Evolutionary conservation across 2,329 filamentous ascomycete genomes (phyloP).

Genomic region (Ophiocordyceps camponoti-rufipedis): DNA sequence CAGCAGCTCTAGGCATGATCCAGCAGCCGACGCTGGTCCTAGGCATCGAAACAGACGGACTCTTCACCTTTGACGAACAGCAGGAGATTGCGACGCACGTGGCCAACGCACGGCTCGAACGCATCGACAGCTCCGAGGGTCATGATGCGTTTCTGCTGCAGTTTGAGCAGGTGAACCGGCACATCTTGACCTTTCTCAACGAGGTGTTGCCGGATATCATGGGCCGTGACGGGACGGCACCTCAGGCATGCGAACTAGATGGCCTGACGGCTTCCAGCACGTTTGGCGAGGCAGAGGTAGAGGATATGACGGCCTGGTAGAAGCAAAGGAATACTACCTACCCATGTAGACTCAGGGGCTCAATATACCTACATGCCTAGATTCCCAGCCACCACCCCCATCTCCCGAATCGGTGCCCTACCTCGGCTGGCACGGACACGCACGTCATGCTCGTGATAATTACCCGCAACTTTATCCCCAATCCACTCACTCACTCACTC

Average conservation of each 20-base stretch:
- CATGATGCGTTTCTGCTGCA: slow-evolving; percentile 94
- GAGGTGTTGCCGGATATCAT: slow-evolving; percentile 81
- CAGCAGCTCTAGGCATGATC: slow-evolving; percentile 62
- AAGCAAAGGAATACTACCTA: too few species aligned
- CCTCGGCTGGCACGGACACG: too few species aligned
- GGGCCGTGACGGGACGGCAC: slow-evolving; percentile 35
- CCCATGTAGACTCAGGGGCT: too few species aligned
- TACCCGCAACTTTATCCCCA: too few species aligned
- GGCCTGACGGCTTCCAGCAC: slow-evolving; percentile 70
- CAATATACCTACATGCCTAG: too few species aligned
- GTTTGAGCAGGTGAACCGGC: slow-evolving; percentile 89
- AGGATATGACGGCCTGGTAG: slow-evolving; percentile 88
- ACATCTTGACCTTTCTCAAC: slow-evolving; percentile 68
- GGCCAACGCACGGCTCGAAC: slow-evolving; percentile 57
- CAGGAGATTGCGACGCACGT: slow-evolving; percentile 76
- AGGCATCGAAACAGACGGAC: slow-evolving; percentile 85
- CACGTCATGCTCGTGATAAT: too few species aligned
- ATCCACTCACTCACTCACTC: too few species aligned
- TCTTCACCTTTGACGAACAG: slow-evolving; percentile 96
- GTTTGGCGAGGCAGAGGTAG: slow-evolving; percentile 89
- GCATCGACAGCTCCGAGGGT: slow-evolving; percentile 84
- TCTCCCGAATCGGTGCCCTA: too few species aligned
- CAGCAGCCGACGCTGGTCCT: slow-evolving; percentile 80
- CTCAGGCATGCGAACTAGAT: slow-evolving; percentile 33
- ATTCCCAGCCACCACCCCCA: too few species aligned